These are phyloP conservation scores for Cladobotryum protrusum DNA, from an alignment of 2,329 filamentous ascomycete genomes.

Conservation along the genomic window DNA sequence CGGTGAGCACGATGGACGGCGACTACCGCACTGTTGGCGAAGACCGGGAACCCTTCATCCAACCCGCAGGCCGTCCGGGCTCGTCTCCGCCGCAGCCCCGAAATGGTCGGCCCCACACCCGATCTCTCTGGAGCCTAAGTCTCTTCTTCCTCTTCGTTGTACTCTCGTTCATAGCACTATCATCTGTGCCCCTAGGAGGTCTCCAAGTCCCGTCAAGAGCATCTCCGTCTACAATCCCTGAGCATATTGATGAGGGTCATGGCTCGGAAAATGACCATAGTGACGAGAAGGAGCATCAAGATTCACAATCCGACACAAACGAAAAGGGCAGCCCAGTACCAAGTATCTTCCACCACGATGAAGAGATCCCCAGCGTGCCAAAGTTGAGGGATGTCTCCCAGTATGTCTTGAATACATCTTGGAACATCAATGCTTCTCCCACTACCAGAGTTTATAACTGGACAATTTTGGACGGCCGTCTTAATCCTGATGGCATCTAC, in stretches of 20 bases:
- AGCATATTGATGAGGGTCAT: constrained; percentile 1
- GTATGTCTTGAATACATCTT: constrained; percentile 51
- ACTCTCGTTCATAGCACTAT: constrained; percentile 19
- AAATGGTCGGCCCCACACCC: background rate
- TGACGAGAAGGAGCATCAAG: constrained; percentile 7
- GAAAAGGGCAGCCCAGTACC: background rate
- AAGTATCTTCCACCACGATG: constrained; percentile 17
- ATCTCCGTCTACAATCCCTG: background rate
- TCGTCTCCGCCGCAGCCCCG: background rate
- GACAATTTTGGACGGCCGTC: constrained; percentile 50
- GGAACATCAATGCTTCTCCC: constrained; percentile 47
- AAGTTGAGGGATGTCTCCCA: constrained; percentile 34
- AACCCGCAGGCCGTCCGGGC: background rate
- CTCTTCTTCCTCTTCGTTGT: constrained; percentile 19
- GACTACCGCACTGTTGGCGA: no score
- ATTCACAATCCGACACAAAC: background rate
- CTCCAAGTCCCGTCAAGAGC: constrained; percentile 10
- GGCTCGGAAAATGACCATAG: background rate
- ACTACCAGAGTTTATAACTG: constrained; percentile 53
- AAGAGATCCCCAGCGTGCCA: constrained; percentile 18
- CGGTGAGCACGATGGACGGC: constrained; percentile 5
- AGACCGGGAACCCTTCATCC: background rate
- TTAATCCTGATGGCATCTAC: constrained; percentile 55
- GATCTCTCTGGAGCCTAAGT: constrained; percentile 10
- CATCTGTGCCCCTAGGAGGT: constrained; percentile 15